Base-by-base conservation (phyloP, 371 early-diverging fungal species). In the Umbelopsis sp. region DNA sequence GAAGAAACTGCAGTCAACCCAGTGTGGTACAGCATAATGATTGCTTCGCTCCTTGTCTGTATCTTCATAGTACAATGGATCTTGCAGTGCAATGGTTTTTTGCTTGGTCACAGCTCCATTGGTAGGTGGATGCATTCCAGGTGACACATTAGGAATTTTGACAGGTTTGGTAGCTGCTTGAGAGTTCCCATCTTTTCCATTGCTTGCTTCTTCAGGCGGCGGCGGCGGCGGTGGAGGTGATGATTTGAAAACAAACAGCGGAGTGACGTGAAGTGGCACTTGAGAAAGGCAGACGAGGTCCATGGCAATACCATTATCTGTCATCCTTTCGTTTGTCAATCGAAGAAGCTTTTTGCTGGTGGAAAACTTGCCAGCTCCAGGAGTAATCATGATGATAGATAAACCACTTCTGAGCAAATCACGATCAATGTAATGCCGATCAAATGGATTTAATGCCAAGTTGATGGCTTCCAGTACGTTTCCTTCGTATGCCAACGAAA, bases 391-490 rank as follows among this genome's bases (percentile, higher is more conserved):
- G 9, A 97, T 89, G n/a, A 97, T 93, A 18, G 95, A 93, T 3
- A 96, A 86, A 22, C 97, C 97, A 2, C 97, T 98, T 46, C 97
- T 84, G 70, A 93, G 81, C 53, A 98, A 75, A 82, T 98, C 97
- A 35, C 98, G 89, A 74, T 97, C 96, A 18, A 97, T 92, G 74
- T 92, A 94, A 73, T 96, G 96, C 68, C 92, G 92, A 68, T 96
- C 95, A 72, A 97, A 93, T 4, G 95, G 92, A 78, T 97, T 98
- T 44, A 99, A 77, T 0, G 97, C 98, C 46, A 99, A 76, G 74
- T 98, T 98, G 70, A 97, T 88, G 0, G 98, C 96, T 77, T 98
- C 98, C 1, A 99, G 85, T 14, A 99, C 84, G 74, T 96, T 96
- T 63, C 98, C 98, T 68, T 96, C 94, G 67, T 83, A 88, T 0